Evolutionary conservation across 2,329 filamentous ascomycete genomes (phyloP), one percentile per base, ranked within the genome.

Genomic region (Trichoderma atrobrunneum): DNA sequence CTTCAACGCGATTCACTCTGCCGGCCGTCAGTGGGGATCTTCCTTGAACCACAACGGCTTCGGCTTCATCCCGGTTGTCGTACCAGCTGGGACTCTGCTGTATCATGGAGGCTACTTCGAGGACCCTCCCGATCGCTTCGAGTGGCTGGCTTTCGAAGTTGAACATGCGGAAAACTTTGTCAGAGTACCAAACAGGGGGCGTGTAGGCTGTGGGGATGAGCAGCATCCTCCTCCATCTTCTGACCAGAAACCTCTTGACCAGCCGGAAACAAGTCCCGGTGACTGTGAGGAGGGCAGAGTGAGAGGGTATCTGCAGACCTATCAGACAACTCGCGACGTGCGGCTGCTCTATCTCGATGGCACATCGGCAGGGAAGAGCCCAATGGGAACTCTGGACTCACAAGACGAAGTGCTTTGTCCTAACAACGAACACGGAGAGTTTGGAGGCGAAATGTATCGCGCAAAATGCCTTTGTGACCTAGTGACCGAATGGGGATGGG

Each of bases 101-200:
- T 93, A 93, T 76, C 92, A 94, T 77, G 92, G 92, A 14, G 86
- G 85, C 0, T 75, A 75, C 10, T 78, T 77, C 0, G 75, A 82
- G 0, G 79, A 85, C 1, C 82, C 84, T 0, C 85, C 92, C 0
- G 79, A 80, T 3, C 86, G 84, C 0, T 86, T 85, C 3, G 90
- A 94, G 76, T 94, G 92, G 91, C 83, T 94, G 1, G 92, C 92
- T 0, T 94, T 94, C 77, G 92, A 94, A 78, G 86, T 91, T 4
- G 92, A 94, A 76, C 92, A 94, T 79, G 90, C 92, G 0, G 84
- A 91, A 74, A 54, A 36, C 39, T 70, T 70, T 16, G 67, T 43
- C 0, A n/a, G 56, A 54, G 6, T 14, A 6, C 32, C n/a, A 28
- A 21, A 34, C 7, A 8, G 48, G 48, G 21, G 30, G 1, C 30